Conservation (phyloP, 495 filamentous ascomycete species). For the Glarea lozoyensis region DNA sequence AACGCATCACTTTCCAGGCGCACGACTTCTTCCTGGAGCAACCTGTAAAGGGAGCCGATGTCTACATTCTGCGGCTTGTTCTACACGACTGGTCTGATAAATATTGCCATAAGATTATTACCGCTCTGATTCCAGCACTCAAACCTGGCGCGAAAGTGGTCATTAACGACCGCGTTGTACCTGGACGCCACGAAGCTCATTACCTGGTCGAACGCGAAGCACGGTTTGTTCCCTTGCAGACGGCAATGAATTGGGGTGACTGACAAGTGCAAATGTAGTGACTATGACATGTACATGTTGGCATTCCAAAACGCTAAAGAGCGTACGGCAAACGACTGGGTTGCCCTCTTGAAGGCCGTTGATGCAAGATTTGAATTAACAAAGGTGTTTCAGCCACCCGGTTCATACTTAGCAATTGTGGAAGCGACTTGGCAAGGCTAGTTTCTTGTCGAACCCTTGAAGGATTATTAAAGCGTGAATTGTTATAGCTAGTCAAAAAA, state of each 20-base stretch:
- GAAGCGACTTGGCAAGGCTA: conserved; percentile 38
- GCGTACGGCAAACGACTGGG: conserved; percentile 39
- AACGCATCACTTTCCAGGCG: conserved; percentile 32
- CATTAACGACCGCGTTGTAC: conserved; percentile 45
- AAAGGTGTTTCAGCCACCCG: conserved; percentile 20
- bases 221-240: conserved; percentile 40
- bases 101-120: conserved; percentile 43
- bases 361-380: conserved; percentile 33
- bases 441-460: conserved; percentile 16
- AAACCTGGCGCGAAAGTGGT: conserved; percentile 43
- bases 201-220: too few species aligned
- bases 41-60: conserved; percentile 40
- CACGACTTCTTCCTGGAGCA: conserved; percentile 51
- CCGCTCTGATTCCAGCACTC: conserved; percentile 43
- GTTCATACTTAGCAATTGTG: conserved; percentile 39
- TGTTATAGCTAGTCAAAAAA: too few species aligned
- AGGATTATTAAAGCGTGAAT: too few species aligned
- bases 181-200: too few species aligned
- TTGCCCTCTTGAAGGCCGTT: conserved; percentile 35
- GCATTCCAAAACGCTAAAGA: conserved; percentile 45
- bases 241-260: conserved; percentile 23
- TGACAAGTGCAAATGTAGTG: conserved; percentile 40
- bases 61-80: conserved; percentile 50
- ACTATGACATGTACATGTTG: conserved; percentile 49
- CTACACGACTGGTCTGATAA: conserved; percentile 52